Base-by-base conservation (phyloP, 176 grass and related monocot genomes). In the Musa troglodytarum region DNA sequence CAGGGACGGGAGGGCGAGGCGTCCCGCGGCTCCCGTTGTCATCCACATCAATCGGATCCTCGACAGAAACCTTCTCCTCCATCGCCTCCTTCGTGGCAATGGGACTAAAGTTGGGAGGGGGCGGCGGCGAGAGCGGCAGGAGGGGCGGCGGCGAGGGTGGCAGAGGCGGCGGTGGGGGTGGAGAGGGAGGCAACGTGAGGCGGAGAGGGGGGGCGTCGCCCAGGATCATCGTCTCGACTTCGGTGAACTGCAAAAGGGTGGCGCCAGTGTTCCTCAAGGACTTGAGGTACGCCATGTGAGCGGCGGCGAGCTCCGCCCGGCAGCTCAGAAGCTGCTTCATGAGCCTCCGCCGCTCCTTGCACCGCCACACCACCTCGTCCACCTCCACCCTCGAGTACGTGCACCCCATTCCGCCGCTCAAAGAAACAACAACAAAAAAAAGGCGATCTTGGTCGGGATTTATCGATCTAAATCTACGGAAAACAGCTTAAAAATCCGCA, bases 191-290 rank as follows among this genome's bases (percentile, higher is more conserved):
- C 49, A 77, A 64, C 0, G 17, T n/a, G 61, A 77, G 58, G 54
- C 21, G 15, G 70, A 12, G 25, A 7, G 69, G 67, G 20, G 72
- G 68, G 54, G 84, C 28, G 29, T 24, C 78, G 20, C 70, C 71
- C 17, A 82, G 77, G 61, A 79, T 26, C 72, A 85, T 87, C 53
- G 76, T 83, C 80, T 99, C 96, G 56, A 89, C 73, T 56, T 99
- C 96, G 14, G 81, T 78, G 24, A 99, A 89, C 62, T 99, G 88
- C 8, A 88, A 83, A 53, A 99, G 91, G 55, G 91, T 93, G 65
- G 85, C 85, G 54, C 96, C 96, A 13, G 91, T 99, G 81, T 99
- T 87, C 25, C 96, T 83, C 80, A 99, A 80, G 23, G 96, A 90
- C 50, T 84, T 85, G 71, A 95, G 80, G 70, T 99, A 99, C 1